Conservation (phyloP, 2,329 filamentous ascomycete species). For the Fusarium sp. region DNA sequence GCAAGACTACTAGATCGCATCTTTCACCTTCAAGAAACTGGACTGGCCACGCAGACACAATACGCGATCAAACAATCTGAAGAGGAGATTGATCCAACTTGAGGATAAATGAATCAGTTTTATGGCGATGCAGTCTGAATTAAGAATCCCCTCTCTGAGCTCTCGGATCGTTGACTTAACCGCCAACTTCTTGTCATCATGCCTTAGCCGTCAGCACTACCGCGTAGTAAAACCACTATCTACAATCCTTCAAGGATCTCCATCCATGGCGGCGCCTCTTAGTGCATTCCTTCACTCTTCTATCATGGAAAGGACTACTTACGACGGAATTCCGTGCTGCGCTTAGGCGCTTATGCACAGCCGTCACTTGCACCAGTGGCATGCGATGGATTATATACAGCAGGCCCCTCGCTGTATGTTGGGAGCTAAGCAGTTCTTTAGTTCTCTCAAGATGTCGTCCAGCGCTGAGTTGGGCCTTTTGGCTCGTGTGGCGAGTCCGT, state of each 20-base stretch:
- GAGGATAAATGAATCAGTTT: neutral
- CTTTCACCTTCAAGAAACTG: neutral
- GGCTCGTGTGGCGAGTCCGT: slow-evolving; percentile 17
- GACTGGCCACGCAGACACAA: neutral
- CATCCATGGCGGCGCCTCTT: neutral
- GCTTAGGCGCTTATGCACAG: neutral
- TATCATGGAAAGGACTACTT: neutral
- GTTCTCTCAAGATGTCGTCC: neutral
- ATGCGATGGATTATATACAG: slow-evolving; percentile 3
- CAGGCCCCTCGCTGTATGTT: neutral
- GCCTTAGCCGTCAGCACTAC: slow-evolving; percentile 1
- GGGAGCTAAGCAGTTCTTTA: neutral
- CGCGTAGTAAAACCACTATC: neutral
- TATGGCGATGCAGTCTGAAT: neutral
- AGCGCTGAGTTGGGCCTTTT: slow-evolving; percentile 1
- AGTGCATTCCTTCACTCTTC: too few species aligned
- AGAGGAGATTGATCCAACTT: too few species aligned
- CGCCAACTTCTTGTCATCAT: neutral
- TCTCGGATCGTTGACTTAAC: neutral
- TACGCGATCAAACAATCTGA: too few species aligned
- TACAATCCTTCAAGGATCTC: neutral
- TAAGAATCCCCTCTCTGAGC: neutral
- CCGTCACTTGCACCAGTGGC: neutral
- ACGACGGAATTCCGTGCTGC: neutral
- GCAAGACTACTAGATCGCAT: neutral